Evolutionary conservation across 208 protist genomes (phyloP), one percentile per base, ranked within the genome.

Genomic region (Trypanosoma vivax): DNA sequence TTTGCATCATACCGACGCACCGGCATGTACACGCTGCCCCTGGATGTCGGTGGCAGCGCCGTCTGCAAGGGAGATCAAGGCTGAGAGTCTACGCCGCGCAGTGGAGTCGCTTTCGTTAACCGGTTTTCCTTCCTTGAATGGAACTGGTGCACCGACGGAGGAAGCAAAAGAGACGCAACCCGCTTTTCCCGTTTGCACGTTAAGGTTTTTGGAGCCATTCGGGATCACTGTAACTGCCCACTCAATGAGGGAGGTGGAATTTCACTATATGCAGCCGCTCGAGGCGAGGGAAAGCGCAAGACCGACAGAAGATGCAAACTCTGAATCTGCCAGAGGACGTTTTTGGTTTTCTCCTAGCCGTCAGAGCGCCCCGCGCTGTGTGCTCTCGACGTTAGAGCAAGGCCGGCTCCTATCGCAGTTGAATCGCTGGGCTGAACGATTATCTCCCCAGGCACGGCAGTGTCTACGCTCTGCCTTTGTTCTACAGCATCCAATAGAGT

Each of bases 341-440:
- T 64, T 69, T 62, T 54, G 42, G 39, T 54, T 74, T 64, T 64
- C 43, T 33, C 7, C 2, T 2, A 27, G 29, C 21, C 16, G 18
- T 14, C 4, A 9, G 23, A 23, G 9, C 18, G 47, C 42, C 29
- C 54, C 53, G 49, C 59, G 39, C 13, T 89, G 83, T 55, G 39
- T 72, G 37, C 70, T 90, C 23, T 65, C 64, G 29, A 88, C 87
- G 25, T 60, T 90, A 23, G 82, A 94, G 73, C 83, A 91, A 57
- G 70, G 85, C 49, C 73, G 83, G 5, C 72, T 94, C 25, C 56
- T 73, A 25, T 10, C 37, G 6, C 40, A 58, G 10, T 61, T 94
- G 13, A 73, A 65, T 27, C 64, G 57, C 2, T 94, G 87, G 83
- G 73, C 74, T 0, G 49, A 64, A 0, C 46, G 57, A 6, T 70